Conservation (phyloP, 441 rosid genomes). For the Mallotus repandus region DNA sequence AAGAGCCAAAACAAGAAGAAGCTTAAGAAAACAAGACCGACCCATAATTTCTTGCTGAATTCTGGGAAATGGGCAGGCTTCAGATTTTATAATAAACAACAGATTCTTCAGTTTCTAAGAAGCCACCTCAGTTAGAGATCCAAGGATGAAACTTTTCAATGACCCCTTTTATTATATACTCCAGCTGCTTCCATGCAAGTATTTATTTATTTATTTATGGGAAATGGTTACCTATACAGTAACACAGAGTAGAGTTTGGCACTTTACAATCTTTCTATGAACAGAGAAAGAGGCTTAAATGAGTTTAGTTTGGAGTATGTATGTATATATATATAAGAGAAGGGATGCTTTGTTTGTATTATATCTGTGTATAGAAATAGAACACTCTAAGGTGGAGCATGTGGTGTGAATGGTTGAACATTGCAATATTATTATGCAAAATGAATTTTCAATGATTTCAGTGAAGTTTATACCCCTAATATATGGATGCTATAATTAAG, state of each 20-base stretch:
- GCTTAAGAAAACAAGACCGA: conserved; percentile 31
- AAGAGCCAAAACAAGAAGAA: conserved; percentile 35
- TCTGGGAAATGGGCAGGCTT: conserved; percentile 31
- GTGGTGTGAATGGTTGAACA: background rate
- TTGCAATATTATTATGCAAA: background rate
- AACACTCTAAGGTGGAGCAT: background rate
- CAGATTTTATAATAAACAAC: conserved; percentile 12
- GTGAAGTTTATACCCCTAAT: background rate
- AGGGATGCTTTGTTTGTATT: too few relatives aligned
- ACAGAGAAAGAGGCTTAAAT: background rate
- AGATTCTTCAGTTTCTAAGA: conserved; percentile 23
- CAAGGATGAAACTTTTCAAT: conserved; percentile 29
- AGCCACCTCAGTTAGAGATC: conserved; percentile 38
- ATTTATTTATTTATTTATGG: too few relatives aligned
- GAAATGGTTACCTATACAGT: background rate
- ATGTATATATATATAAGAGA: background rate
- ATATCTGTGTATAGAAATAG: too few relatives aligned
- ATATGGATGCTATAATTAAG: too few relatives aligned
- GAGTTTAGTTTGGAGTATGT: background rate
- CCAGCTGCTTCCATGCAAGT: background rate
- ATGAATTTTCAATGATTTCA: background rate
- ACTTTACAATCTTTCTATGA: background rate
- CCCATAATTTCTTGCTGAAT: conserved; percentile 40
- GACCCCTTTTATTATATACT: background rate
- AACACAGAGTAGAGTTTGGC: background rate